phyloP scores from a whole-genome alignment of 202 grass and related monocot species.

The Schoenoplectus triqueter region DNA sequence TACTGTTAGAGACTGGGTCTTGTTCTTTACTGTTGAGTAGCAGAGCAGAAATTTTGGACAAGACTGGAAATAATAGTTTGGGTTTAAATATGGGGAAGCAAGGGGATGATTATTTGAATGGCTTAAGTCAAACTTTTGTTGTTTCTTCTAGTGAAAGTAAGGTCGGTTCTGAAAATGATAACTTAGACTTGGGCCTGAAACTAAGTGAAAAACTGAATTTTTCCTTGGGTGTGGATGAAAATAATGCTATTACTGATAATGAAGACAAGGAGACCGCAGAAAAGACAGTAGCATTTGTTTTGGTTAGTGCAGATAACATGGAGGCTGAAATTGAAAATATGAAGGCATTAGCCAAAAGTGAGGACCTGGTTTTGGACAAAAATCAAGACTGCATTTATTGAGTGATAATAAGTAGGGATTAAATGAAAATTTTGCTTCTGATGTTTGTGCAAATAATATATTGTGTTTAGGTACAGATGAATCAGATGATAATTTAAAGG shows the following conservation, averaged over 20 bases:
- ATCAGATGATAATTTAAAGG: slow-evolving; percentile 18
- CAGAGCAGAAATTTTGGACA: not conserved
- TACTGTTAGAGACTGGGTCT: not conserved
- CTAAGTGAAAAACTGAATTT: slow-evolving; percentile 1
- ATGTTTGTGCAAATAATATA: not conserved
- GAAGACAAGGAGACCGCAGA: slow-evolving; percentile 25
- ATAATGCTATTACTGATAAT: not conserved
- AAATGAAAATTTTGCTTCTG: slow-evolving; percentile 14
- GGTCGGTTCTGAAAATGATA: slow-evolving; percentile 7
- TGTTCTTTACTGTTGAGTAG: not conserved
- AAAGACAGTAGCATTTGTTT: not conserved
- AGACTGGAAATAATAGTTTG: slow-evolving; percentile 1
- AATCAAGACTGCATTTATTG: not conserved
- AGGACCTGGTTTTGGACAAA: not conserved
- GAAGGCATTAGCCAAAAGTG: not conserved
- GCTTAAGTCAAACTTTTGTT: not conserved
- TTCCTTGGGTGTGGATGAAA: not conserved
- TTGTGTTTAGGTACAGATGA: not conserved
- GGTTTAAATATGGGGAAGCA: not conserved
- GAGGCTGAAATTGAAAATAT: not conserved
- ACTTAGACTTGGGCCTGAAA: not conserved
- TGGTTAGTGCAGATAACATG: not conserved
- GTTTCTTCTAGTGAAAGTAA: slow-evolving; percentile 11
- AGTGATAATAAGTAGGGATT: slow-evolving; percentile 3
- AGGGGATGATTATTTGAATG: not conserved